Conservation (phyloP, 2,329 filamentous ascomycete species). For the Cryphonectria japonica region DNA sequence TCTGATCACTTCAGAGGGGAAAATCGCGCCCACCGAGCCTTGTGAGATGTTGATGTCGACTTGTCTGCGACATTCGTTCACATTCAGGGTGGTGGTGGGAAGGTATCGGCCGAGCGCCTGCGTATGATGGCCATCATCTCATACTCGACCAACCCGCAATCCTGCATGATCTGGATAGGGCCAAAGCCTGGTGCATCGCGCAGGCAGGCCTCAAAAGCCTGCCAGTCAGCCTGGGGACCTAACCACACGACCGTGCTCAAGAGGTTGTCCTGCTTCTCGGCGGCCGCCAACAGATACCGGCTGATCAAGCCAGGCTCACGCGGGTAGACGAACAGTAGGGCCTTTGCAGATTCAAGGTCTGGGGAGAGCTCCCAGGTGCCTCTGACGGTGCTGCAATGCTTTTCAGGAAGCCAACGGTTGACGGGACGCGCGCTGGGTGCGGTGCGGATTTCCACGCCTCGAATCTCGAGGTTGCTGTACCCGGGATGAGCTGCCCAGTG, state of each 20-base stretch:
- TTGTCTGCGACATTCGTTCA: not conserved
- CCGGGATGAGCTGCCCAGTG: not conserved
- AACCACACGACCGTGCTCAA: slow-evolving; percentile 22
- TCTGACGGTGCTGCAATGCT: slow-evolving; percentile 14
- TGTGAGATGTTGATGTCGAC: not conserved
- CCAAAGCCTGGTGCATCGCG: slow-evolving; percentile 5
- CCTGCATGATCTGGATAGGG: not conserved
- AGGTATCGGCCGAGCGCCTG: not conserved
- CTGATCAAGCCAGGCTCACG: slow-evolving; percentile 16
- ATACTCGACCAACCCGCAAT: slow-evolving; percentile 21
- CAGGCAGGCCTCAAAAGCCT: slow-evolving; percentile 14
- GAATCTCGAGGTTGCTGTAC: not conserved
- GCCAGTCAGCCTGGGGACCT: slow-evolving; percentile 23
- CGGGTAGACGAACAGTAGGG: slow-evolving; percentile 27
- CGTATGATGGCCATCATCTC: slow-evolving; percentile 24
- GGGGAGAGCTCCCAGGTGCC: slow-evolving; percentile 26
- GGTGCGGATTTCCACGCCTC: slow-evolving; percentile 23
- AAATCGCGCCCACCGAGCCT: not conserved
- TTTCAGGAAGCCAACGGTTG: slow-evolving; percentile 25
- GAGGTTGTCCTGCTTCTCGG: not conserved
- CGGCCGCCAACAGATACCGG: slow-evolving; percentile 16
- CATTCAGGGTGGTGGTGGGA: not conserved
- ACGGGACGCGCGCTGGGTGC: not conserved
- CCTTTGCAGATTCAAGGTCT: not conserved
- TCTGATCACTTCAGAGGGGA: not conserved